Evolutionary conservation across 2,329 filamentous ascomycete species (phyloP), one percentile per base, ranked within the genome.

Genomic region (Colletotrichum horii): DNA sequence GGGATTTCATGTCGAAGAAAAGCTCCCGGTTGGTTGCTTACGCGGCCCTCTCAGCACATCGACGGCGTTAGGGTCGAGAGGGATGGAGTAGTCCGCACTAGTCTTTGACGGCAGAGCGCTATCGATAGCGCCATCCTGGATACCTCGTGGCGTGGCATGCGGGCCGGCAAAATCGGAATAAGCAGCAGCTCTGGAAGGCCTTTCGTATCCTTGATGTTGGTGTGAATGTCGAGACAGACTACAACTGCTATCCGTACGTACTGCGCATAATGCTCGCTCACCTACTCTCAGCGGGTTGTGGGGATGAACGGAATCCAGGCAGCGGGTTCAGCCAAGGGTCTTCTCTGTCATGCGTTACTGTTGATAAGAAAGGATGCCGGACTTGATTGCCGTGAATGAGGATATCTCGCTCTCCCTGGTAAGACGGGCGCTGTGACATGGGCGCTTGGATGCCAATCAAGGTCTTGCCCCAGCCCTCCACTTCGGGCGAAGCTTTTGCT

Each of bases 401-500:
- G 26, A 48, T 30, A 61, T 52, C 52, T 58, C 64, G 22, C 38
- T 38, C n/a, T 61, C 55, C 73, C 73, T 43, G 36, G 34, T 24
- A 58, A 48, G 60, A 71, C 67, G 19, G 60, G 24, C n/a, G 73
- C 56, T 15, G 38, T 22, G 26, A 52, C 12, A 62, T 55, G 58
- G 71, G 36, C 48, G 55, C 62, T 62, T 72, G 73, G 55, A n/a
- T 67, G 55, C 43, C 55, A 62, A 32, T n/a, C 61, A 43, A 38
- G 72, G 19, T 43, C 38, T 75, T 52, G 61, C 61, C 26, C 55
- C 24, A n/a, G 30, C 52, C 38, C 72, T 56, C 72, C 62, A 75
- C 73, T 72, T 75, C 69, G 58, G 55, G 69, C 73, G 69, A 75
- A 75, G 69, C 69, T 75, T 73, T 72, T 68, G 69, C 70, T 64